Conservation (phyloP, 2,329 filamentous ascomycete genomes). For the Tolypocladium album region DNA sequence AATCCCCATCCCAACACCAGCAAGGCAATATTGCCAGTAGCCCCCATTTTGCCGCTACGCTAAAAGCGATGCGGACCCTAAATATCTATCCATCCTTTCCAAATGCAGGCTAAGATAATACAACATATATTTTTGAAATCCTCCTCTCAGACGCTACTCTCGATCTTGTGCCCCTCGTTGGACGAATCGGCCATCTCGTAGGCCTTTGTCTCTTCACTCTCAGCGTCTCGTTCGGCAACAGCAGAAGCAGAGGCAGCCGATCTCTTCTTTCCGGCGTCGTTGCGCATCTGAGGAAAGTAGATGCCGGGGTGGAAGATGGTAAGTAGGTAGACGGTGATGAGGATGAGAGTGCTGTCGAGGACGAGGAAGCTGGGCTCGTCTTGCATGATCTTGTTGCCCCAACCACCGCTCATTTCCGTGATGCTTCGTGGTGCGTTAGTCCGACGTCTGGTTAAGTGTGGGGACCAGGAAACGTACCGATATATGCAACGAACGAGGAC, state of each 20-base stretch:
- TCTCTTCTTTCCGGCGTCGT: constrained; percentile 12
- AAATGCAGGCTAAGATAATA: not conserved
- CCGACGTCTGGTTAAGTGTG: not conserved
- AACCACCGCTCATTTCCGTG: constrained; percentile 53
- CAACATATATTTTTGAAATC: not conserved
- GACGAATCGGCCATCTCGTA: constrained; percentile 16
- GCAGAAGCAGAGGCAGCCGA: constrained; percentile 2
- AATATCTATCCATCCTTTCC: not conserved
- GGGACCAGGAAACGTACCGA: constrained; percentile 21
- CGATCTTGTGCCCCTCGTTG: constrained; percentile 10
- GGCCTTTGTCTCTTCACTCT: constrained; percentile 5
- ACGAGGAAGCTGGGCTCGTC: constrained; percentile 49
- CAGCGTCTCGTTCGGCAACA: not conserved
- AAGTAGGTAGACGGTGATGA: constrained; percentile 37
- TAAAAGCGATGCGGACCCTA: not conserved
- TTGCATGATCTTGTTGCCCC: constrained; percentile 54
- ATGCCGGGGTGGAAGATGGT: constrained; percentile 43
- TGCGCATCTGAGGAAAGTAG: constrained; percentile 44
- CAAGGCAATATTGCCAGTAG: too few species aligned
- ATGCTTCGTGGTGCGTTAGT: constrained; percentile 28
- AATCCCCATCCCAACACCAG: not conserved
- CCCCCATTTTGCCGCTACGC: not conserved
- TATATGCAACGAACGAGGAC: constrained; percentile 44
- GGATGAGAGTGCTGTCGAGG: constrained; percentile 41
- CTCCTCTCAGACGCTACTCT: constrained; percentile 6